Conservation (phyloP, 306 rosid genomes). For the Argentina anserina region DNA sequence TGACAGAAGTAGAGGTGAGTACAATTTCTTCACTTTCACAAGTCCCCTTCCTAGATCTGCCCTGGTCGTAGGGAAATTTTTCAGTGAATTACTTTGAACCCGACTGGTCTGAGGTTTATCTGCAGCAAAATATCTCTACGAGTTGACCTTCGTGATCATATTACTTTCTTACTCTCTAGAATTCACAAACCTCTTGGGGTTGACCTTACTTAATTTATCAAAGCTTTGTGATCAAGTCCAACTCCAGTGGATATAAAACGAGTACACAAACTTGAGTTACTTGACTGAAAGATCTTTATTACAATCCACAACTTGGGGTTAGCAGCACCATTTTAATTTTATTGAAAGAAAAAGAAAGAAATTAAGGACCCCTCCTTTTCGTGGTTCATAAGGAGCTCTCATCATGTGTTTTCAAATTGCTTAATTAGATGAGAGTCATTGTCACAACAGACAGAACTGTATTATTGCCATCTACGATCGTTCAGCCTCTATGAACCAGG, state of each 20-base stretch:
- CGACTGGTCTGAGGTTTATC: not conserved
- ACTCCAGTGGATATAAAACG: not conserved
- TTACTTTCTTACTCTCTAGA: not conserved
- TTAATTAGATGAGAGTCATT: not conserved
- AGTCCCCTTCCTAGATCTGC: not conserved
- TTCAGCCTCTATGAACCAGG: not conserved
- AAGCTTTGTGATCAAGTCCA: not conserved
- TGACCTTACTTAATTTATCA: not conserved
- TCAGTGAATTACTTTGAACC: not conserved
- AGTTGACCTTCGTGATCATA: not conserved
- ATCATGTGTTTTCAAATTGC: constrained; percentile 11
- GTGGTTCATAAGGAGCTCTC: constrained; percentile 3
- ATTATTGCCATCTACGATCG: not conserved
- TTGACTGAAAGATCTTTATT: not conserved
- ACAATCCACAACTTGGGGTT: not conserved
- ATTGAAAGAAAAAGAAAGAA: not conserved
- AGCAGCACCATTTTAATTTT: not conserved
- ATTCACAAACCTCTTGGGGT: not conserved
- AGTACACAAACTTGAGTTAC: not conserved
- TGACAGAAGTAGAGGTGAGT: not conserved
- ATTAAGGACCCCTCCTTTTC: not conserved
- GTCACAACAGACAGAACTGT: not conserved
- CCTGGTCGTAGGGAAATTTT: not conserved
- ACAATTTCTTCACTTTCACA: not conserved
- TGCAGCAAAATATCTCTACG: not conserved